Base-by-base conservation (phyloP, 2,329 filamentous ascomycete genomes). In the Curvularia hawaiiensis region DNA sequence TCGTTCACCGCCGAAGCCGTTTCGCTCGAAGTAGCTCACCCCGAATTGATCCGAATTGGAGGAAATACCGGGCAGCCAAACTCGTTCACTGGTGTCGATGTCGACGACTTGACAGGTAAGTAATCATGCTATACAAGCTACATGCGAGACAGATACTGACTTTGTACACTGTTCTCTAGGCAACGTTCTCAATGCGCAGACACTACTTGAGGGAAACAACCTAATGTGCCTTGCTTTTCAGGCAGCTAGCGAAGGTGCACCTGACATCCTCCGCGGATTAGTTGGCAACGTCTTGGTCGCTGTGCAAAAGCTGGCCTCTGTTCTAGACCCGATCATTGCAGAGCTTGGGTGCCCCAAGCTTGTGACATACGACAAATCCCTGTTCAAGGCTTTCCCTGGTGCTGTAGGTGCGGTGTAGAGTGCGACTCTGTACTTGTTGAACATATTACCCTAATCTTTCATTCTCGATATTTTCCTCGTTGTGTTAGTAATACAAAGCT, bases 61-160 rank as follows among this genome's bases (percentile, higher is more conserved):
- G 63, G 65, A 12, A 67, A 67, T 18, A 67, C 65, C 1, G 63
- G 63, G 9, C 61, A 61, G 4, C 57, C 57, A 3, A 63, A 67
- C 20, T 54, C 63, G 0, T 67, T 67, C 24, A 58, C 60, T 16
- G 63, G 63, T 10, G 56, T 67, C 12, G 59, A 67, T 24, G 41
- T 67, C 3, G 49, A 45, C 1, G 62, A 67, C 10, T 51, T 67
- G 2, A 67, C 65, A 12, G 62, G 63, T 30, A 33, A 22, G 45
- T 47, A 24, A 22, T 35, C 28, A 16, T 30, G 35, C 30, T 33
- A 4, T 31, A 31, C 8, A 16, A 31, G 20, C 43, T 31, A 30
- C 31, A 45, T 31, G 26, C 20, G 5, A 18, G 16, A 18, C 7
- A 31, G 18, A 45, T 11, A 31, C 43, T 45, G 10, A 45, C 26